Percentiles rank a stretch among this genome's conserved stretches.
Evolutionary conservation across 768 basidiomycete species (phyloP).

Genomic region (Mycena galericulata): DNA sequence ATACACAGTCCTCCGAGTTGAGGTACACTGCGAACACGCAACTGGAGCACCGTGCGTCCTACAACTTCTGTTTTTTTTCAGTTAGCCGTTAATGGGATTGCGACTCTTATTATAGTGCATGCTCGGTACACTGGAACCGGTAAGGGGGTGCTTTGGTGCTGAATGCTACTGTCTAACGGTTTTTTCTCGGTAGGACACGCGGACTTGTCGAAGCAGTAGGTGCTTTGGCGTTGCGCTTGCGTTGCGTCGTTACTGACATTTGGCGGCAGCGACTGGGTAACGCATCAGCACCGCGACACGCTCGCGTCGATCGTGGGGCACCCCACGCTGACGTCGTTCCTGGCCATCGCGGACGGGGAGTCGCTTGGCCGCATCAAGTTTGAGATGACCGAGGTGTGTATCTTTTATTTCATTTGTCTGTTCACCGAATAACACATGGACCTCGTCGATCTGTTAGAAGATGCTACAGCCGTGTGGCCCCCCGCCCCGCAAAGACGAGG

Average conservation of each 20-base stretch:
- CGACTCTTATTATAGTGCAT: conserved; percentile 88
- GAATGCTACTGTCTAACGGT: conserved; percentile 19
- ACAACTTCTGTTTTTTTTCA: conserved; percentile 9
- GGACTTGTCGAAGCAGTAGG: conserved; percentile 95
- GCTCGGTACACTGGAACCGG: conserved; percentile 97
- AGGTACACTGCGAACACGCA: conserved; percentile 98
- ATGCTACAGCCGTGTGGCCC: conserved; percentile 97
- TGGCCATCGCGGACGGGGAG: conserved; percentile 95
- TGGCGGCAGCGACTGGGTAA: conserved; percentile 88
- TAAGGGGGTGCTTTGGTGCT: conserved; percentile 55
- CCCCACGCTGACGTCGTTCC: conserved; percentile 83
- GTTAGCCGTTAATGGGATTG: conserved; percentile 32
- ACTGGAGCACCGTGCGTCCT: conserved; percentile 86
- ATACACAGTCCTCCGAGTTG: conserved; percentile 83
- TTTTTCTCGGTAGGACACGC: conserved; percentile 78
- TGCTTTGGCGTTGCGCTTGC: conserved; percentile 30
- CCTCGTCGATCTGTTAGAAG: conserved; percentile 62
- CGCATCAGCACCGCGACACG: conserved; percentile 98
- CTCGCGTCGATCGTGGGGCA: conserved; percentile 93
- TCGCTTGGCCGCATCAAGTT: conserved; percentile 90
- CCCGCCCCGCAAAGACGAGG: conserved; percentile 90
- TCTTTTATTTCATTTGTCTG: not conserved
- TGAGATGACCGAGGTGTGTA: conserved; percentile 92
- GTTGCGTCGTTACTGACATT: not conserved
- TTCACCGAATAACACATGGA: not conserved